These are phyloP conservation scores for Ogataea pilisensis DNA, from an alignment of 805 yeast species.

Conservation along the genomic window DNA sequence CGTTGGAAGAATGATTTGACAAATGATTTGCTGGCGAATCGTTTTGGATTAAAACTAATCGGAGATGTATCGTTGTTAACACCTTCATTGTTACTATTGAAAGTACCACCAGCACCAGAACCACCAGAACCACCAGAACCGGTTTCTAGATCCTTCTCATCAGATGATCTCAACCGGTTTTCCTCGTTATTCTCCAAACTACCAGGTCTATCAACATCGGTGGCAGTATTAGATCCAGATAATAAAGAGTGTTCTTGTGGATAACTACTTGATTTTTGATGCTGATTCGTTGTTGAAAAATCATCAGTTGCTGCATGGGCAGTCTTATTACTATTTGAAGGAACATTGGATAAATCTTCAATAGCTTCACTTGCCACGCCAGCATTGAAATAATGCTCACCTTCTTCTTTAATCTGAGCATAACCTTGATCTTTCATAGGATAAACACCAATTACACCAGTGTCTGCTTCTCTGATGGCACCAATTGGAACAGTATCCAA, in stretches of 20 bases:
- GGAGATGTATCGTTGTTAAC: neutral
- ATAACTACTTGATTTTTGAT: conserved; percentile 5
- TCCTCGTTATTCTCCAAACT: conserved; percentile 21
- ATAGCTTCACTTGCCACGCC: conserved; percentile 25
- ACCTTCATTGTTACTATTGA: neutral
- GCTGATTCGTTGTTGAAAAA: neutral
- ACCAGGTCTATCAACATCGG: conserved; percentile 15
- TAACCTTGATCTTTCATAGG: conserved; percentile 64
- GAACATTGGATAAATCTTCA: conserved; percentile 15
- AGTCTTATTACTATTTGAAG: too few relatives aligned
- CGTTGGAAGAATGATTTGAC: conserved; percentile 18
- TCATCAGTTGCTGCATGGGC: too few relatives aligned
- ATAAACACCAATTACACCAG: conserved; percentile 37
- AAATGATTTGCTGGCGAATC: conserved; percentile 8
- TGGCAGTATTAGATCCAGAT: conserved; percentile 16
- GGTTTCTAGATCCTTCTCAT: neutral
- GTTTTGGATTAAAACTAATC: conserved; percentile 4
- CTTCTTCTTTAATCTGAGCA: conserved; percentile 45
- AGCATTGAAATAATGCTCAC: conserved; percentile 24
- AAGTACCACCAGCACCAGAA: neutral
- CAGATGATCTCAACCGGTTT: conserved; percentile 19
- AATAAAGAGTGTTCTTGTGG: conserved; percentile 10
- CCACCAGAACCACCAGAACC: neutral
- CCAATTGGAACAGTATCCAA: conserved; percentile 68
- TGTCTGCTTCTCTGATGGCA: conserved; percentile 47